phyloP scores from a whole-genome alignment of 192 early-diverging fungal genomes.

The Podila verticillata region DNA sequence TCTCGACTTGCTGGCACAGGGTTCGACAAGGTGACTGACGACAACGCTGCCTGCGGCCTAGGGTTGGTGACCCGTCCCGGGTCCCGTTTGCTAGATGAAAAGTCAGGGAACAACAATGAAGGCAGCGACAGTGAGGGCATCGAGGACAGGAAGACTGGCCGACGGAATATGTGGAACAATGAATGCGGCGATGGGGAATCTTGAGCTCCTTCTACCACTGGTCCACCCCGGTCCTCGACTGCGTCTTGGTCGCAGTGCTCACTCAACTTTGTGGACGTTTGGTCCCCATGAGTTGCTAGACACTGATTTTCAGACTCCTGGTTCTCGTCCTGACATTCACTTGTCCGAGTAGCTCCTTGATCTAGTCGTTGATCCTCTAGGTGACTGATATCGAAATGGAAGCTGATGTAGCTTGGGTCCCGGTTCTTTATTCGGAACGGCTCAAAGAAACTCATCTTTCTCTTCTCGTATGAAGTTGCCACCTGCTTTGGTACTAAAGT shows the following conservation, averaged over 20 bases:
- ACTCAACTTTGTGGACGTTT: no score
- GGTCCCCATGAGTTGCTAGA: neutral
- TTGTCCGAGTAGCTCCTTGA: neutral
- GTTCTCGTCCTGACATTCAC: neutral
- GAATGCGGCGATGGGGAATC: neutral
- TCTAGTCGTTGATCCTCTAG: neutral
- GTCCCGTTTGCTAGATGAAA: neutral
- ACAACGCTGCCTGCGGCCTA: no score
- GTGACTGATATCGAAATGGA: slow-evolving; percentile 14
- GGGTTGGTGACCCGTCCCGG: neutral
- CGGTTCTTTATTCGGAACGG: neutral
- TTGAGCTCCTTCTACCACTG: no score
- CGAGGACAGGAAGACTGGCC: neutral
- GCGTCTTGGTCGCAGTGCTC: no score
- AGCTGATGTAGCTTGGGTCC: slow-evolving; percentile 7
- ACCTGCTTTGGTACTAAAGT: neutral
- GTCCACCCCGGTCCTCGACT: no score
- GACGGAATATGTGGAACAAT: neutral
- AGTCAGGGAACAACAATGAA: neutral
- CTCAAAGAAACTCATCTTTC: neutral
- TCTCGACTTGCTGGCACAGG: no score
- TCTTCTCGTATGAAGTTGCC: neutral
- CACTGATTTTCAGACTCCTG: neutral
- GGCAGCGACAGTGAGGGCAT: neutral
- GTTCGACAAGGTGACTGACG: no score